phyloP scores from a whole-genome alignment of 73 alveolate species.

The Uronychia binucleata region DNA sequence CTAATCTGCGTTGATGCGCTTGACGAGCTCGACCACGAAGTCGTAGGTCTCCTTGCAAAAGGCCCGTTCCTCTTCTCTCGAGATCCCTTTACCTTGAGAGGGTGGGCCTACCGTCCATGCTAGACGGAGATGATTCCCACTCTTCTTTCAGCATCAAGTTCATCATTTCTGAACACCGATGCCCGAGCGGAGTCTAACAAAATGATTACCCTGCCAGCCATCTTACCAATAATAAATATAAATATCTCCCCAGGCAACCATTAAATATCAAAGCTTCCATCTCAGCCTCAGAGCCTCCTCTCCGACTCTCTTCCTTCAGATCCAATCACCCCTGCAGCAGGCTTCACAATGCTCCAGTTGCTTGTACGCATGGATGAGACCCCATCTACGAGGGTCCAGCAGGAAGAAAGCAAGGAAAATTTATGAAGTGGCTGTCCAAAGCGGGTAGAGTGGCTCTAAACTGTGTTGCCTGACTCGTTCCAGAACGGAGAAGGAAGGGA shows the following conservation, averaged over 20 bases:
- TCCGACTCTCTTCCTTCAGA: too few species aligned
- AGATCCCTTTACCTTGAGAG: background rate
- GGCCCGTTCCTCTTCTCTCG: background rate
- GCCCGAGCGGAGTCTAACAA: background rate
- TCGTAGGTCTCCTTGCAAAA: background rate
- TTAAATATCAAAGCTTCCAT: background rate
- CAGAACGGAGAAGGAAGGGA: too few species aligned
- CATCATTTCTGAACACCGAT: background rate
- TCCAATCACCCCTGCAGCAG: too few species aligned
- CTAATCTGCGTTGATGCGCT: constrained; percentile 10
- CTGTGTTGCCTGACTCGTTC: too few species aligned
- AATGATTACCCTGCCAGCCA: background rate
- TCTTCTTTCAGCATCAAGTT: constrained; percentile 1
- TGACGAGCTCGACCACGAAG: background rate
- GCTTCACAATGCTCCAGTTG: too few species aligned
- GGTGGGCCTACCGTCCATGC: constrained; percentile 1
- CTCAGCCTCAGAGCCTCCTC: background rate
- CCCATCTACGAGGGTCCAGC: too few species aligned
- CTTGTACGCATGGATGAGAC: too few species aligned
- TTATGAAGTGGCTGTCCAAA: too few species aligned
- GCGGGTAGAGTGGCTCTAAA: too few species aligned
- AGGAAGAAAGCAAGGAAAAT: too few species aligned
- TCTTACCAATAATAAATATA: background rate
- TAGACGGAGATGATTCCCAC: background rate
- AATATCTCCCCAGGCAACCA: background rate